A percentile compares a stretch with the other conserved stretches of the same genome.
Conservation (phyloP, 2,329 filamentous ascomycete genomes). For the Orbilia quercus region DNA sequence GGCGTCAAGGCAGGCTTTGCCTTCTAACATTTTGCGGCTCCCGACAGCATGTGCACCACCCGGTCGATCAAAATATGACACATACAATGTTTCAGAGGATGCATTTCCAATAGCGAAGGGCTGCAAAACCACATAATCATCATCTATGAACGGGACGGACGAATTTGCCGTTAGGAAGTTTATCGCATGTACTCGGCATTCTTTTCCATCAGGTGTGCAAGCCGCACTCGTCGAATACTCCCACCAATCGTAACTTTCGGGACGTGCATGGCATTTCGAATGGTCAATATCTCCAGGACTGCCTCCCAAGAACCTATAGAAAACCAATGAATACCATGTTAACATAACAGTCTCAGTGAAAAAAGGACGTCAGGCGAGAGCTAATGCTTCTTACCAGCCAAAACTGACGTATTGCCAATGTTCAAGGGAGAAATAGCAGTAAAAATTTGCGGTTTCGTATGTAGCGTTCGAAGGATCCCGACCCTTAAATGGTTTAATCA, state of each 20-base stretch:
- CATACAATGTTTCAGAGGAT: slow-evolving; percentile 22
- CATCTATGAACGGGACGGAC: slow-evolving; percentile 20
- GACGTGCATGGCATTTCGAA: slow-evolving; percentile 22
- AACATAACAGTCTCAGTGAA: not conserved
- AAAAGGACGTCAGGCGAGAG: not conserved
- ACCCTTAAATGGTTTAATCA: slow-evolving; percentile 28
- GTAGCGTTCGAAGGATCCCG: slow-evolving; percentile 28
- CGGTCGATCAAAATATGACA: slow-evolving; percentile 33
- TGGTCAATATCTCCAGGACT: slow-evolving; percentile 16
- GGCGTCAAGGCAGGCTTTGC: slow-evolving; percentile 10
- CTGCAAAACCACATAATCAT: slow-evolving; percentile 38
- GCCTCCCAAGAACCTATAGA: slow-evolving; percentile 29
- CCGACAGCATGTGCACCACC: slow-evolving; percentile 31
- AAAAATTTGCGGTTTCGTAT: slow-evolving; percentile 36
- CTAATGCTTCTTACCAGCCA: slow-evolving; percentile 28
- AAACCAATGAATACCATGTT: not conserved
- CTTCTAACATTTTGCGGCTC: slow-evolving; percentile 25
- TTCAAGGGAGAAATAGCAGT: slow-evolving; percentile 32
- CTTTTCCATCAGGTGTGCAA: slow-evolving; percentile 21
- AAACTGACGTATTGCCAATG: slow-evolving; percentile 35
- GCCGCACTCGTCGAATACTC: slow-evolving; percentile 33
- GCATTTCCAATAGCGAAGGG: slow-evolving; percentile 26
- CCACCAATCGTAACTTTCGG: slow-evolving; percentile 29
- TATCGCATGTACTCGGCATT: slow-evolving; percentile 28
- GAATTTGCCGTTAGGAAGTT: slow-evolving; percentile 11